Evolutionary conservation across 1,284 basidiomycete species (phyloP).

Genomic region (Naganishia liquefaciens): DNA sequence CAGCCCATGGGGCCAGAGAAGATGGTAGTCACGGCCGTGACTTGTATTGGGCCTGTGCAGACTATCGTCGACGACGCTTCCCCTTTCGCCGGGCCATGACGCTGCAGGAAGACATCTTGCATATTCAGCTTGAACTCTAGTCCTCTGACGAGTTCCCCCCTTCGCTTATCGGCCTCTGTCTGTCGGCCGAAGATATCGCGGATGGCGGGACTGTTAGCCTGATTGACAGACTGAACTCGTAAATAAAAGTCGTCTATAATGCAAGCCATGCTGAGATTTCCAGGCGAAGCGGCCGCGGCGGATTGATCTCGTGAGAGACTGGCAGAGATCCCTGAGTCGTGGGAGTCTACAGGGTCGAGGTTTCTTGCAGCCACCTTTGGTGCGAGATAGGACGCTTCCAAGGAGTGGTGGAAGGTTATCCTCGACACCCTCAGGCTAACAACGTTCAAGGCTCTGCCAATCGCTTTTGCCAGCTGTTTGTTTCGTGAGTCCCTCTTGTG

Average conservation of each 20-base stretch:
- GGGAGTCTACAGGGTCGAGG: neutral
- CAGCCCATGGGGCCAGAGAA: constrained; percentile 12
- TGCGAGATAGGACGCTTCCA: constrained; percentile 23
- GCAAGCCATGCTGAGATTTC: constrained; percentile 1
- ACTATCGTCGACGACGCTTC: neutral
- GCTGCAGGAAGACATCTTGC: constrained; percentile 2
- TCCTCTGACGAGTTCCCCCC: neutral
- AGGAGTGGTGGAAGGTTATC: constrained; percentile 5
- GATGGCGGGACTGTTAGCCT: constrained; percentile 12
- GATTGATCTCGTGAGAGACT: no score
- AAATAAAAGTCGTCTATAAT: constrained; percentile 1
- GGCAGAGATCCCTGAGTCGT: constrained; percentile 13
- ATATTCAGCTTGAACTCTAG: neutral
- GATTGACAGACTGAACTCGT: neutral
- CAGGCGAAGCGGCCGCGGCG: no score
- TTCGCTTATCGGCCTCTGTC: no score
- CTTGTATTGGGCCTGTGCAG: constrained; percentile 9
- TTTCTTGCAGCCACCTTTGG: neutral
- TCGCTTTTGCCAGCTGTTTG: constrained; percentile 5
- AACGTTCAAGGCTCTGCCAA: constrained; percentile 9
- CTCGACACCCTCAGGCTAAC: neutral
- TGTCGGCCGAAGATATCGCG: constrained; percentile 18
- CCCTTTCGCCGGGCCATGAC: neutral
- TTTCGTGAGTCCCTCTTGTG: neutral
- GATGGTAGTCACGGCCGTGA: constrained; percentile 7